A percentile compares a stretch with the other conserved stretches of the same genome.
phyloP scores from a whole-genome alignment of 495 filamentous ascomycete species.

The Achaetomiella virescens region DNA sequence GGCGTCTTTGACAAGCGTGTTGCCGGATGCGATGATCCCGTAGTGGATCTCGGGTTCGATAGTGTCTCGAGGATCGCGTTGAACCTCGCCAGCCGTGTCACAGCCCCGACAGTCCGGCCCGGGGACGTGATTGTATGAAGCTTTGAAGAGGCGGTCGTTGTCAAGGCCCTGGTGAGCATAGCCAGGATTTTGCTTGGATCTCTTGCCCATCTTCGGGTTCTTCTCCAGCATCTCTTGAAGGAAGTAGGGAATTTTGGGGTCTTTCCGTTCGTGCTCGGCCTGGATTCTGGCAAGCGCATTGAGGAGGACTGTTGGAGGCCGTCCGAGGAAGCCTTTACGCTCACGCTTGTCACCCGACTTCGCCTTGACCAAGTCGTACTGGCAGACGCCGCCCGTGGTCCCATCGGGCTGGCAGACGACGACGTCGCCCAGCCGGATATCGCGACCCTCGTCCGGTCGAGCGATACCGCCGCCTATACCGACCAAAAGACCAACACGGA shows the following conservation, averaged over 20 bases:
- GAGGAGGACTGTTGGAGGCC: constrained; percentile 21
- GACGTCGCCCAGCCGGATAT: constrained; percentile 14
- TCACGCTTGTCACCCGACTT: constrained; percentile 15
- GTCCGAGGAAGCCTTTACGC: constrained; percentile 20
- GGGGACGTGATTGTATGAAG: neutral
- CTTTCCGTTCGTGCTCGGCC: constrained; percentile 10
- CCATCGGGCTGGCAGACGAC: constrained; percentile 27
- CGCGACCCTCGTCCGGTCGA: constrained; percentile 20
- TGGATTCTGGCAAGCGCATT: constrained; percentile 11
- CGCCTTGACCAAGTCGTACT: constrained; percentile 34
- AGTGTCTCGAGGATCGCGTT: constrained; percentile 11
- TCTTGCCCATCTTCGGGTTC: no score
- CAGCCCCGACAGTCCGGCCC: constrained; percentile 2
- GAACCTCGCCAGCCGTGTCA: constrained; percentile 1
- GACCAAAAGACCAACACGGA: constrained; percentile 41
- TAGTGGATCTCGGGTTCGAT: constrained; percentile 29
- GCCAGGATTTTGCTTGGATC: no score
- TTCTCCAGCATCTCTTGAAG: no score
- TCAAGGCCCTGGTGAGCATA: no score
- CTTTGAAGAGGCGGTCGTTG: no score
- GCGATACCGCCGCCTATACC: constrained; percentile 43
- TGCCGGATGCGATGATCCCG: constrained; percentile 39
- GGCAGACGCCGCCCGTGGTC: constrained; percentile 28
- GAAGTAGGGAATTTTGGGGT: neutral
- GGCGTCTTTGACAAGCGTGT: constrained; percentile 22